phyloP scores from a whole-genome alignment of 352 stramenopile species.

The Phytophthora rubi region DNA sequence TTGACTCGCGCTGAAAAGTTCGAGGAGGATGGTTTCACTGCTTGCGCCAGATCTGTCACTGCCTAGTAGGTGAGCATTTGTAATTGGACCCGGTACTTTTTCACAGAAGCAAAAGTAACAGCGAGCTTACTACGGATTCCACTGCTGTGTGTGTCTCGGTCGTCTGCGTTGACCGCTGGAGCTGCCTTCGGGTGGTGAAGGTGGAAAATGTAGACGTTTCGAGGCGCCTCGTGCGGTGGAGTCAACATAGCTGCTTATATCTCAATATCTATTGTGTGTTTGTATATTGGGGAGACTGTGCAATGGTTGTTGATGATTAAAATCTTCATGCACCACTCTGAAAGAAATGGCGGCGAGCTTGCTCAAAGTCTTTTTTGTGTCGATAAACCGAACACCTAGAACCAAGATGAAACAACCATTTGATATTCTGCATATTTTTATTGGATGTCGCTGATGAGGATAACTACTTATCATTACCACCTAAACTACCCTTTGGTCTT shows the following conservation, averaged over 20 bases:
- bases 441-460: conserved; percentile 63
- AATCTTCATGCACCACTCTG: conserved; percentile 91
- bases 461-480: conserved; percentile 62
- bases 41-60: conserved; percentile 23
- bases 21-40: conserved; percentile 30
- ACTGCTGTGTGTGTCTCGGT: conserved; percentile 38
- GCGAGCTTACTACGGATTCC: conserved; percentile 90
- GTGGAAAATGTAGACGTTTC: background rate
- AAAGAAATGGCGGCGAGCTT: conserved; percentile 41
- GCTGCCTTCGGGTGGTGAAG: conserved; percentile 26
- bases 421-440: conserved; percentile 14
- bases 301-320: conserved; percentile 78
- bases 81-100: conserved; percentile 91
- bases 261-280: conserved; percentile 14
- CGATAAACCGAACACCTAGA: conserved; percentile 72
- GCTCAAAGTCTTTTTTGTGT: conserved; percentile 48
- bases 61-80: conserved; percentile 55
- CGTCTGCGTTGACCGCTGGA: conserved; percentile 18
- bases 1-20: conserved; percentile 85
- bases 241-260: conserved; percentile 91
- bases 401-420: conserved; percentile 68
- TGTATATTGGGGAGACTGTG: conserved; percentile 23
- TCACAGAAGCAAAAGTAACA: conserved; percentile 84
- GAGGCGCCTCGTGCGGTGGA: conserved; percentile 44
- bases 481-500: conserved; percentile 85